Conservation (phyloP, 164 flowering plant species). For the Magnolia sinica region DNA sequence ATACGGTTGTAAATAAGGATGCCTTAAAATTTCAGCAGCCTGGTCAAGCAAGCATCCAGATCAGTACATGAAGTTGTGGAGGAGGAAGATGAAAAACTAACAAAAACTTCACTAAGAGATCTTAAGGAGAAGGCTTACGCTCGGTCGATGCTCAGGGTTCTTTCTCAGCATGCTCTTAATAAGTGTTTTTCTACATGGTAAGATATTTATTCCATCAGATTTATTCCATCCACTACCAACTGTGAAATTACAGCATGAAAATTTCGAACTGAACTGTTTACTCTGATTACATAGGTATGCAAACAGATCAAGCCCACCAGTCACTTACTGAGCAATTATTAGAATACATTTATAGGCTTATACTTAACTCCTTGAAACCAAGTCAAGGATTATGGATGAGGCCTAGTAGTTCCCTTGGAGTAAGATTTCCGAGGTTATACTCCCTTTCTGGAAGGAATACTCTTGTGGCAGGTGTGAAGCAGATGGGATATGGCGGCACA, state of each 20-base stretch:
- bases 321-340: no score
- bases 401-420: background rate
- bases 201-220: slow-evolving; percentile 9
- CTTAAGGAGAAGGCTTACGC: slow-evolving; percentile 40
- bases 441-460: no score
- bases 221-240: background rate
- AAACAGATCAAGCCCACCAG: background rate
- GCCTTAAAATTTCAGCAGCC: slow-evolving; percentile 90
- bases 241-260: background rate
- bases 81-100: background rate
- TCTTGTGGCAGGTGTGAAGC: no score
- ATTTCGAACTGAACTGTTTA: background rate
- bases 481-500: no score
- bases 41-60: slow-evolving; percentile 30
- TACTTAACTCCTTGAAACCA: background rate
- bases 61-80: slow-evolving; percentile 17
- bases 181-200: slow-evolving; percentile 67
- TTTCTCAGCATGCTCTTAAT: slow-evolving; percentile 96
- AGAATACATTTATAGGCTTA: background rate
- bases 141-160: slow-evolving; percentile 95
- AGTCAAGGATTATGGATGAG: background rate
- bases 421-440: background rate
- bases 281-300: background rate
- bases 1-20: slow-evolving; percentile 89
- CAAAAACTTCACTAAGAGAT: background rate